Conservation (phyloP, 73 alveolate species). For the Tetrahymena thermophila region DNA sequence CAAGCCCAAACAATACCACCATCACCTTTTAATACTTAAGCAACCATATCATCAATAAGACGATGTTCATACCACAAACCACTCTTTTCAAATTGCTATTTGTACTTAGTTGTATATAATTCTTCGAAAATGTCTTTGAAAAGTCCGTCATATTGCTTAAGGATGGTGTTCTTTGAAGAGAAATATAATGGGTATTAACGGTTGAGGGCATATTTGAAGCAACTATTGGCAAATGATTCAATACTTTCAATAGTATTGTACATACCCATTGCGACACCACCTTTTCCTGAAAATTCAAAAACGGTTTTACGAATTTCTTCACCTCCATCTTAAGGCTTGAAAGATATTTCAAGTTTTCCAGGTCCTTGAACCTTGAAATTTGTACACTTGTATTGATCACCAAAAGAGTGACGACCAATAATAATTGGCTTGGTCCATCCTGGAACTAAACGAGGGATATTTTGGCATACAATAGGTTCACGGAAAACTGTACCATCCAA, state of each 20-base stretch:
- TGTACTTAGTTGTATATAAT: conserved; percentile 46
- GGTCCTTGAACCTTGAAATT: conserved; percentile 61
- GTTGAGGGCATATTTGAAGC: conserved; percentile 69
- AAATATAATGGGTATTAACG: conserved; percentile 71
- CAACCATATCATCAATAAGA: conserved; percentile 75
- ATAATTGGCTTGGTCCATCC: conserved; percentile 87
- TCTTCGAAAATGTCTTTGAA: conserved; percentile 82
- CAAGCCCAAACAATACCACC: conserved; percentile 91
- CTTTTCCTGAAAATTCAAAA: conserved; percentile 64
- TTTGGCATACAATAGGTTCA: conserved; percentile 78
- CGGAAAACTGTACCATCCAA: conserved; percentile 89
- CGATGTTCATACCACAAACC: conserved; percentile 84
- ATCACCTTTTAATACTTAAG: conserved; percentile 53
- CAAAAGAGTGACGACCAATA: conserved; percentile 88
- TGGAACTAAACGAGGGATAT: conserved; percentile 82
- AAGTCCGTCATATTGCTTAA: conserved; percentile 81
- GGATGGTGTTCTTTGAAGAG: conserved; percentile 80
- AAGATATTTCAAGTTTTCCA: conserved; percentile 59
- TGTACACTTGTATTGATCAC: conserved; percentile 82
- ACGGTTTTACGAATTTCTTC: conserved; percentile 47
- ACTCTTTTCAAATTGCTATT: conserved; percentile 53
- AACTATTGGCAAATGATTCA: conserved; percentile 66
- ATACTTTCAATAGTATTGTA: conserved; percentile 82
- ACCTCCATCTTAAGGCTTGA: conserved; percentile 63
- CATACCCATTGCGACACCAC: conserved; percentile 82